Evolutionary conservation across 331 rosid species (phyloP).

Genomic region (Acacia concinna): DNA sequence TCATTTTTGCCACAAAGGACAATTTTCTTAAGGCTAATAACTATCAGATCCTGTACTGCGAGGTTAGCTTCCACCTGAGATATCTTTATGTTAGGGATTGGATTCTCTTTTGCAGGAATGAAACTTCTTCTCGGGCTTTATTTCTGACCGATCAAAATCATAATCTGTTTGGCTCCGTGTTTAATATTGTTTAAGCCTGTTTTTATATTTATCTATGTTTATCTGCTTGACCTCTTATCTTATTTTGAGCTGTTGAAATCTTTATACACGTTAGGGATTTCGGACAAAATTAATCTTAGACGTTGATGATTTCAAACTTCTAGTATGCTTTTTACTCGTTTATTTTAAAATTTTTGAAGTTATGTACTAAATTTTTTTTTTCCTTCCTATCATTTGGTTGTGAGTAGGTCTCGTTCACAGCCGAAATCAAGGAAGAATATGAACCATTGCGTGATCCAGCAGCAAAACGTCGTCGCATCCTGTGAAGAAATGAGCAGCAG

Average conservation of each 20-base stretch:
- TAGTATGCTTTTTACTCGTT: neutral
- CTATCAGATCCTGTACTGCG: conserved; percentile 31
- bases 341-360: neutral
- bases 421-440: conserved; percentile 34
- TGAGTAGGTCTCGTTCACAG: conserved; percentile 31
- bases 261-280: conserved; percentile 28
- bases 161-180: conserved; percentile 16
- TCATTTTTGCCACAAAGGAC: neutral
- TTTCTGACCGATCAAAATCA: neutral
- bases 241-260: conserved; percentile 24
- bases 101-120: neutral
- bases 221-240: conserved; percentile 42
- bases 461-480: conserved; percentile 63
- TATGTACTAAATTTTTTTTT: neutral
- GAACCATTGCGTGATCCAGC: conserved; percentile 69
- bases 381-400: neutral
- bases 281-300: neutral
- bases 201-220: neutral
- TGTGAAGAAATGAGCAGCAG: conserved; percentile 52
- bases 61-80: neutral
- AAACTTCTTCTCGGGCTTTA: neutral
- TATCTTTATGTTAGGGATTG: neutral
- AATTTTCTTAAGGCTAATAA: neutral
- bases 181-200: conserved; percentile 13
- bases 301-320: neutral